phyloP scores from a whole-genome alignment of 257 asterid genomes.

The Asclepias syriaca region DNA sequence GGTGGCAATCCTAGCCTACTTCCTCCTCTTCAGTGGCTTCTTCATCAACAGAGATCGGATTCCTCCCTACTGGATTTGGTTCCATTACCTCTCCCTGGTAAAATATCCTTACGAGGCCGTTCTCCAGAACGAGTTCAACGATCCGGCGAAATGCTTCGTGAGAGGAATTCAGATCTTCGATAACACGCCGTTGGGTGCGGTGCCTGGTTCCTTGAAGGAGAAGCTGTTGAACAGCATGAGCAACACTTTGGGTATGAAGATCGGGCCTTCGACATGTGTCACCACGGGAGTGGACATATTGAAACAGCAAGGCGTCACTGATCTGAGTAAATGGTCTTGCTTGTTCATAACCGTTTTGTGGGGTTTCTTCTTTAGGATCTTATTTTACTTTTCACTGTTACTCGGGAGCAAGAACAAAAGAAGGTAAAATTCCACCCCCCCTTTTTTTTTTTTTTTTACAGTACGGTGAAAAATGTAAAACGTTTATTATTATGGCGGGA shows the following conservation, averaged over 20 bases:
- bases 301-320: slow-evolving; percentile 71
- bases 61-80: slow-evolving; percentile 86
- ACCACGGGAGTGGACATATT: slow-evolving; percentile 71
- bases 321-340: slow-evolving; percentile 57
- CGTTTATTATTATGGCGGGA: slow-evolving; percentile 4
- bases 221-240: slow-evolving; percentile 54
- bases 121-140: slow-evolving; percentile 56
- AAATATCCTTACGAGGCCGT: slow-evolving; percentile 85
- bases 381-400: slow-evolving; percentile 64
- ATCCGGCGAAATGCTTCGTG: slow-evolving; percentile 55
- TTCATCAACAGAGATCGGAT: slow-evolving; percentile 70
- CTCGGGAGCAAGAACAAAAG: slow-evolving; percentile 77
- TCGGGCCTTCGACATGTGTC: slow-evolving; percentile 57
- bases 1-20: slow-evolving; percentile 65
- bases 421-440: slow-evolving; percentile 16
- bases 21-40: slow-evolving; percentile 72
- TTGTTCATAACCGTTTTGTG: slow-evolving; percentile 65
- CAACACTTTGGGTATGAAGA: slow-evolving; percentile 45
- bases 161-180: slow-evolving; percentile 71
- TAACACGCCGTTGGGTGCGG: slow-evolving; percentile 45
- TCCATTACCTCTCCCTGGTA: slow-evolving; percentile 65
- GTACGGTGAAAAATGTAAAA: slow-evolving; percentile 9
- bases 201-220: slow-evolving; percentile 46
- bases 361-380: slow-evolving; percentile 75
- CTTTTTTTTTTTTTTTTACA: too few species aligned